Percentiles rank a stretch among this genome's conserved stretches.
Conservation (phyloP, 768 basidiomycete genomes). For the Termitomyces sp. region DNA sequence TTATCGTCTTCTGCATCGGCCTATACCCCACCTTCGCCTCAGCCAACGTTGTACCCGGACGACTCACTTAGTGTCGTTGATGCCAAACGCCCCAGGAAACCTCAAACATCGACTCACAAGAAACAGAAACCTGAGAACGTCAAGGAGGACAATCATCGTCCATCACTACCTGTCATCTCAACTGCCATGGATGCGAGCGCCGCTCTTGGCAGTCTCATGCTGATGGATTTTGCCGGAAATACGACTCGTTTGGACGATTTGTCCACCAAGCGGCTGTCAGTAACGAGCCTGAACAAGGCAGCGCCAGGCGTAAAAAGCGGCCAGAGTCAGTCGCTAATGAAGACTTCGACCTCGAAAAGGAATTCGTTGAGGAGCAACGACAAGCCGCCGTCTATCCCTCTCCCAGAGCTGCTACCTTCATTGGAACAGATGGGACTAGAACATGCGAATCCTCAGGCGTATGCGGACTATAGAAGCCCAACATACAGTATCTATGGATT, state of each 20-base stretch:
- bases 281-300: conserved; percentile 29
- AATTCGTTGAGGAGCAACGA: conserved; percentile 36
- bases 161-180: conserved; percentile 16
- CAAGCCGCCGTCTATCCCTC: conserved; percentile 75
- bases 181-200: conserved; percentile 39
- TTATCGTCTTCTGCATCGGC: conserved; percentile 34
- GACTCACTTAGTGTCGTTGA: conserved; percentile 66
- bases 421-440: conserved; percentile 75
- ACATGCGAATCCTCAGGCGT: conserved; percentile 58
- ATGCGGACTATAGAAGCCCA: conserved; percentile 68
- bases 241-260: conserved; percentile 2
- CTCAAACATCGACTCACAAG: conserved; percentile 8
- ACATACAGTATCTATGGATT: conserved; percentile 81
- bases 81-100: conserved; percentile 19
- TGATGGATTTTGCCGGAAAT: conserved; percentile 45
- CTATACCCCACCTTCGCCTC: conserved; percentile 43
- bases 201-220: conserved; percentile 57
- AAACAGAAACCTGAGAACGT: conserved; percentile 14
- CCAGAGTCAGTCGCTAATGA: not conserved
- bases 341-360: conserved; percentile 1
- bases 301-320: not conserved
- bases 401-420: conserved; percentile 70
- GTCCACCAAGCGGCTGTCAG: conserved; percentile 10
- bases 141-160: conserved; percentile 17
- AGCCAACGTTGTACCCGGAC: conserved; percentile 66